Evolutionary conservation across 2,329 filamentous ascomycete genomes (phyloP), one percentile per base, ranked within the genome.

Genomic region (Alternaria gaisen): DNA sequence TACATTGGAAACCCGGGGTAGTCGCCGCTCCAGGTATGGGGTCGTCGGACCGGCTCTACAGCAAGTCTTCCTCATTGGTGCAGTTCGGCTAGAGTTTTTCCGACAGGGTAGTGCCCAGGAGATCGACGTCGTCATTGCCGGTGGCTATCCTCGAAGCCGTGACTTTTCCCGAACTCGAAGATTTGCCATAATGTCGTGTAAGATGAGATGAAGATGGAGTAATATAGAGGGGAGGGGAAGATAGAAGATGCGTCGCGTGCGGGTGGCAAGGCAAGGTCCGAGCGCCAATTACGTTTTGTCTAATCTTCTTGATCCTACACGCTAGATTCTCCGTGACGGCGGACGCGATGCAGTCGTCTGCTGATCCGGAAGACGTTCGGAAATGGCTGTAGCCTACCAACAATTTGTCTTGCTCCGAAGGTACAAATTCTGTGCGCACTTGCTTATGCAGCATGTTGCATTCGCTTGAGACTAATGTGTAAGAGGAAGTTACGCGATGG

Each of bases 401-500:
- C 3, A 12, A 42, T 24, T 12, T 24, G 10, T 16, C 5, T 42
- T 9, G 14, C 12, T 16, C 32, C 12, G 14, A 36, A 36, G 14
- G 32, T 36, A 36, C 5, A 36, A 36, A 7, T 12, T 36, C 14
- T 14, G 5, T 12, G 32, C 2, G 14, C 32, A 36, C 32, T 16
- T 36, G 32, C 43, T 20, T 50, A 47, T 36, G 36, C 24, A 32
- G 18, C 61, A 22, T 65, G 61, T 46, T 62, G 68, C 44, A 64
- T 61, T 16, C 60, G 72, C 22, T 71, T 67, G 14, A 66, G 71
- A 56, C 69, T 71, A n/a, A 12, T 14, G 12, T 36, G 32, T 36
- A 36, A 64, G 10, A 55, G 57, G 3, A 61, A 42, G 20, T 32
- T 52, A 20, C 61, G 61, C 38, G 64, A 72, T 48, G 53, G 63